Conservation (phyloP, 1,284 basidiomycete species). For the Irpex sp. region DNA sequence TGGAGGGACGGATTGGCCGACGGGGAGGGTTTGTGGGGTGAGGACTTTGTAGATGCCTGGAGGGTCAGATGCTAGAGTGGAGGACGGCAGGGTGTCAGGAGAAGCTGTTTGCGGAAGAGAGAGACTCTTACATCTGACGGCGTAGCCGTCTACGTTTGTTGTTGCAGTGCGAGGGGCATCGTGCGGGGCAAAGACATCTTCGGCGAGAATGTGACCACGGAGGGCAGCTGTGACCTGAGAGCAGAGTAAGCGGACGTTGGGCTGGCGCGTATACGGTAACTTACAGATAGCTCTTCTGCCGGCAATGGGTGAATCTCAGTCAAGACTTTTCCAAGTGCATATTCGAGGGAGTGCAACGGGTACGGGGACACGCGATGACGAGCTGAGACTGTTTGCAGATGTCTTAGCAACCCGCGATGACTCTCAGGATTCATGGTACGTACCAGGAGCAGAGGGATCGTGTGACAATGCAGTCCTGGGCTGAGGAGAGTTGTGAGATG, state of each 20-base stretch:
- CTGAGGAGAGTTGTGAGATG: conserved; percentile 42
- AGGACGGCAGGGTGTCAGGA: not conserved
- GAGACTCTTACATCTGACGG: conserved; percentile 54
- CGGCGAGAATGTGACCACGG: conserved; percentile 69
- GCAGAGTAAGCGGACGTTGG: not conserved
- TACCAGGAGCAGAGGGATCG: conserved; percentile 66
- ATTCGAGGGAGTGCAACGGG: conserved; percentile 62
- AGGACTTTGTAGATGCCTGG: conserved; percentile 72
- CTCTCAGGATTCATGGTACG: conserved; percentile 15
- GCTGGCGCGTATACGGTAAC: conserved; percentile 3
- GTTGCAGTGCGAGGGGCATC: conserved; percentile 63
- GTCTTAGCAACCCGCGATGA: not conserved
- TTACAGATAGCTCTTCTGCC: conserved; percentile 27
- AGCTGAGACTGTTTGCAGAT: conserved; percentile 46
- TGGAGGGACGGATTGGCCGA: conserved; percentile 38
- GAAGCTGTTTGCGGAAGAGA: not conserved
- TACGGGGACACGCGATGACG: conserved; percentile 77
- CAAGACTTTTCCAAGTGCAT: conserved; percentile 59
- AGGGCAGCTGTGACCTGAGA: conserved; percentile 52
- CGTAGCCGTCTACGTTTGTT: conserved; percentile 89
- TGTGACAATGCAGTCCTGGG: conserved; percentile 58
- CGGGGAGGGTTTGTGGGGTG: conserved; percentile 49
- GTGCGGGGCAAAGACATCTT: conserved; percentile 64
- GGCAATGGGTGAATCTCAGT: conserved; percentile 43
- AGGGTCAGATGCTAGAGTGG: conserved; percentile 46